A percentile compares a stretch with the other conserved stretches of the same genome.
phyloP scores from a whole-genome alignment of 2,329 filamentous ascomycete species.

The Aspergillus proliferans region DNA sequence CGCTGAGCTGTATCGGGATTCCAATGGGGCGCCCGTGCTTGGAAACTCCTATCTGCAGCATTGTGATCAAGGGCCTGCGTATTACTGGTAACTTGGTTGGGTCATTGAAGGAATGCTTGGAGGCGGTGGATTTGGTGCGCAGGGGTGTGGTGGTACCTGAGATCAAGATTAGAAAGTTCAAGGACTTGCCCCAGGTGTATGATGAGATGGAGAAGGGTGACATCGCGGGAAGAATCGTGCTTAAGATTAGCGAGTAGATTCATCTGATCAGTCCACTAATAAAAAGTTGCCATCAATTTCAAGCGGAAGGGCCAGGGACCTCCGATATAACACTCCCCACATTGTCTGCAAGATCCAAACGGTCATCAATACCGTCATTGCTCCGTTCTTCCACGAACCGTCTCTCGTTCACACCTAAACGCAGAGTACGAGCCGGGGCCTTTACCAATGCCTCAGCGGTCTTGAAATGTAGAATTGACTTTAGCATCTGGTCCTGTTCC shows the following conservation, averaged over 20 bases:
- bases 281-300: no score
- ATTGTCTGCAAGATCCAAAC: no score
- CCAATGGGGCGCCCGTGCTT: conserved; percentile 34
- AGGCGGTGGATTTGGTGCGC: conserved; percentile 40
- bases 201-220: conserved; percentile 42
- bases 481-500: conserved; percentile 18
- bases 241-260: conserved; percentile 29
- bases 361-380: no score
- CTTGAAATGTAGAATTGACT: conserved; percentile 22
- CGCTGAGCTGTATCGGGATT: conserved; percentile 41
- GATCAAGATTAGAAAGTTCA: conserved; percentile 37
- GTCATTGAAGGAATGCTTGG: conserved; percentile 41
- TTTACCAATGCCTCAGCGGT: conserved; percentile 22
- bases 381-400: no score
- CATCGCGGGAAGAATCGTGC: conserved; percentile 38
- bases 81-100: conserved; percentile 42
- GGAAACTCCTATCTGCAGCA: conserved; percentile 37
- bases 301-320: no score
- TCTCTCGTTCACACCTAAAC: no score
- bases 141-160: conserved; percentile 38
- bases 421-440: conserved; percentile 14
- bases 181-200: conserved; percentile 38
- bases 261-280: no score
- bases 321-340: no score
- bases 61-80: conserved; percentile 42